Evolutionary conservation across 2,329 filamentous ascomycete species (phyloP), one percentile per base, ranked within the genome.

Genomic region (Fusarium chuoi): DNA sequence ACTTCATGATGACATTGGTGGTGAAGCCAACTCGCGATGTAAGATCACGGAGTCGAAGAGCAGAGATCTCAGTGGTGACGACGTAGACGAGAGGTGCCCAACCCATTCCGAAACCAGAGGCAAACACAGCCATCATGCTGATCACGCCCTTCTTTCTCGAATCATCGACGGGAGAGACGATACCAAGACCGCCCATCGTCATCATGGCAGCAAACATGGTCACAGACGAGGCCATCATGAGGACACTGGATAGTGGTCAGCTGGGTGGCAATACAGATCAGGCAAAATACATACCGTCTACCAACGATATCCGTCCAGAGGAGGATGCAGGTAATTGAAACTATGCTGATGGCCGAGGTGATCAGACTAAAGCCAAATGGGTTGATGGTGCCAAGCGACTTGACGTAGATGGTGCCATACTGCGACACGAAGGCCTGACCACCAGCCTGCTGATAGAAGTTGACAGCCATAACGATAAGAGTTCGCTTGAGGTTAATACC

Each of bases 291-390:
- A 22, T 60, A 70, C 71, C 73, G 60, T 73, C 73, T 68, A 11
- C 73, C 73, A 38, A 74, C 24, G 3, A 63, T 36, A 5, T 69
- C 66, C 5, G 66, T 57, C 66, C 64, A 69, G 0, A 69, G 57
- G 0, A 69, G 64, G 5, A 69, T 69, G 1, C 51, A 52, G 0
- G 28, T 52, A 26, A 69, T 33, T 3, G 61, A 56, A 3, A 44
- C 9, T 4, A 74, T 67, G 18, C 78, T 78, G 9, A 79, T 65
- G 24, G 75, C 55, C 0, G 71, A 56, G 0, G 75, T 79, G 11
- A 78, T 74, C 51, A 79, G 30, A 15, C 66, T 79, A 22, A 73
- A 76, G 6, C 73, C 74, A 33, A 80, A 80, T 0, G 78, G 78
- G 35, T 80, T 77, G 8, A 80, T 71, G 0, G 74, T 74, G 6